phyloP scores from a whole-genome alignment of 2,329 filamentous ascomycete species.

The Alternaria rosae region DNA sequence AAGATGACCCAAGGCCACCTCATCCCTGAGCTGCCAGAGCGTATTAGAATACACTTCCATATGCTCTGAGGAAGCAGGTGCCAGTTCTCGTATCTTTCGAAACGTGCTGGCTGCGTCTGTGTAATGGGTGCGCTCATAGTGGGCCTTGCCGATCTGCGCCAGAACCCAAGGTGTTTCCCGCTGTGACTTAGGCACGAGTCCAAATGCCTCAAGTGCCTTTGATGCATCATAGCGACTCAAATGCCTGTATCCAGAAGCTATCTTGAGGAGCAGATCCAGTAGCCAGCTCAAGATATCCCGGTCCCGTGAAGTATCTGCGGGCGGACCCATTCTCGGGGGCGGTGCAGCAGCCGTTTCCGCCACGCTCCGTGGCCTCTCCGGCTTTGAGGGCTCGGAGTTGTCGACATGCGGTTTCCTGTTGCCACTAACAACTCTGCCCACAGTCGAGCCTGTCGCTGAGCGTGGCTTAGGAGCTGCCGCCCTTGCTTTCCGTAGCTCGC shows the following conservation, averaged over 20 bases:
- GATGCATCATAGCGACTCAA: slow-evolving; percentile 80
- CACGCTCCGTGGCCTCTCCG: slow-evolving; percentile 54
- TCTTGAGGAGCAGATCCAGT: slow-evolving; percentile 80
- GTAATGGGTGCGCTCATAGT: slow-evolving; percentile 91
- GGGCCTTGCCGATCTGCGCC: slow-evolving; percentile 85
- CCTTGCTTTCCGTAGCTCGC: slow-evolving; percentile 85
- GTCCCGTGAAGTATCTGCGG: slow-evolving; percentile 69
- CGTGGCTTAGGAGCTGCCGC: slow-evolving; percentile 74
- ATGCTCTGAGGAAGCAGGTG: slow-evolving; percentile 84
- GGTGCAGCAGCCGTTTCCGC: slow-evolving; percentile 30
- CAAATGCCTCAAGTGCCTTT: slow-evolving; percentile 78
- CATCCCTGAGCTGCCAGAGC: slow-evolving; percentile 97
- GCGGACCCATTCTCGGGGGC: slow-evolving; percentile 47
- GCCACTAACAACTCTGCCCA: slow-evolving; percentile 87
- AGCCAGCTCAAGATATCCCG: slow-evolving; percentile 79
- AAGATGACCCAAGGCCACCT: slow-evolving; percentile 89
- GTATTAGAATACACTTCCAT: slow-evolving; percentile 99
- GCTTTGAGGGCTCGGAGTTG: slow-evolving; percentile 74
- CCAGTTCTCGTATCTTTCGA: slow-evolving; percentile 76
- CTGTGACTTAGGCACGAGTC: slow-evolving; percentile 73
- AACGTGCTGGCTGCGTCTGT: slow-evolving; percentile 87
- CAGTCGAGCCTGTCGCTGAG: slow-evolving; percentile 69
- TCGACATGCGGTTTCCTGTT: slow-evolving; percentile 79
- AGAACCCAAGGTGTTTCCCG: slow-evolving; percentile 94
- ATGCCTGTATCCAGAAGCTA: slow-evolving; percentile 80